Base-by-base conservation (phyloP, 208 protist genomes). In the Herpetomonas tarakana region DNA sequence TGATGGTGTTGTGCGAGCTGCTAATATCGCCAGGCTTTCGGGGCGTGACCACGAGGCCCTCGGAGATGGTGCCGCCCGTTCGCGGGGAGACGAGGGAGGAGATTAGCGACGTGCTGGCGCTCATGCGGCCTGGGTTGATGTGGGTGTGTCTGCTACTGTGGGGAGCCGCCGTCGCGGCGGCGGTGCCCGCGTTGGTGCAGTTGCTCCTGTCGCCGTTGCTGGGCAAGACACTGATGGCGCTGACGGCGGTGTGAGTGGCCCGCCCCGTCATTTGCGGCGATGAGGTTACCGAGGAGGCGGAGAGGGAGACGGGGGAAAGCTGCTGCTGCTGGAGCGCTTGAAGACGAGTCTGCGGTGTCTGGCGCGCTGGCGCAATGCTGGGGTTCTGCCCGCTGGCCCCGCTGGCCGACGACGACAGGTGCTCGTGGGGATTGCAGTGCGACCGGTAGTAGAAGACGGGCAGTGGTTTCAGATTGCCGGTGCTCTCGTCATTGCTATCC, bases 251-350 rank as follows among this genome's bases (percentile, higher is more conserved):
- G 56, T 12, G 39, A 24, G 1, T 51, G 26, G 28, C 22, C n/a
- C n/a, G n/a, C n/a, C n/a, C 35, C 38, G 14, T 35, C 53, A 1
- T 52, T 46, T 19, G 58, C 46, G 46, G 64, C 66, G 26, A 65
- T 22, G 0, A 3, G n/a, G 58, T 12, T 9, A 26, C 19, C 21
- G 38, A 14, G 2, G 58, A 55, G 58, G 2, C 0, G 22, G 16
- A 22, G 1, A 45, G 16, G 16, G 44, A 28, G 2, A 21, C 21
- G 7, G 55, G 44, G 18, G 41, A 52, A 12, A 26, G 21, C 26
- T 51, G 41, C 0, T 52, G 41, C 0, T 12, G 39, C 19, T 31
- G 7, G 4, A 35, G 38, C 16, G 9, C 35, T 41, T 41, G 35
- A 14, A 14, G 35, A 14, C 35, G 9, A 14, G 35, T 14, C 9